Percentiles rank a stretch among this genome's conserved stretches.
These are phyloP conservation scores for Trichosporon sp. DNA, from an alignment of 1,284 basidiomycete species.

Conservation along the genomic window DNA sequence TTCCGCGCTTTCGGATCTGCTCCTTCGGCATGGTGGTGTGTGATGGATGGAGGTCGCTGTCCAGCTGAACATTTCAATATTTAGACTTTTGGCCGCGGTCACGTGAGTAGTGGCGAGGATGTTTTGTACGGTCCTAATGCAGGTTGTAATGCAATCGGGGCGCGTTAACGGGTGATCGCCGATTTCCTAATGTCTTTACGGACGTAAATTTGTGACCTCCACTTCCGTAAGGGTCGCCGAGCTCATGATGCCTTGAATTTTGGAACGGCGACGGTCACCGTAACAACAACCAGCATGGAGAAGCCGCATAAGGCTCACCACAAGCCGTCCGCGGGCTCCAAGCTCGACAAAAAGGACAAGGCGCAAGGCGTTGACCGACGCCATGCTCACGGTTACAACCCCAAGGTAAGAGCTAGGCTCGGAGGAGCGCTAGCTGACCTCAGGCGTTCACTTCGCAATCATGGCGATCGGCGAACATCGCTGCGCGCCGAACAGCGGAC, in stretches of 20 bases:
- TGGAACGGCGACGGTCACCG: conserved; percentile 6
- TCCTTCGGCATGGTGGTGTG: conserved; percentile 52
- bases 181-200: background rate
- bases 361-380: conserved; percentile 66
- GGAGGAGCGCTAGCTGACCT: conserved; percentile 4
- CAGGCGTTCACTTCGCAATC: conserved; percentile 88
- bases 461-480: conserved; percentile 80
- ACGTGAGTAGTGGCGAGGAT: background rate
- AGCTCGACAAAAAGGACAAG: conserved; percentile 73
- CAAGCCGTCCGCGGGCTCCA: conserved; percentile 69
- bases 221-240: background rate
- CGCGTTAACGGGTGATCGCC: background rate
- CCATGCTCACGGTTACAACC: conserved; percentile 71
- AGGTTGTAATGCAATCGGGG: background rate
- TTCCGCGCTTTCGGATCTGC: conserved; percentile 55
- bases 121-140: background rate
- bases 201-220: conserved; percentile 12
- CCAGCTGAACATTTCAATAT: conserved; percentile 15
- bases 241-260: conserved; percentile 21
- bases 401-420: conserved; percentile 68
- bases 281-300: conserved; percentile 31
- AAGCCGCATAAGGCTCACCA: conserved; percentile 73
- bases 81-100: conserved; percentile 13
- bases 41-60: background rate
- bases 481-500: conserved; percentile 88